Evolutionary conservation across 2,329 filamentous ascomycete genomes (phyloP).

Genomic region (Aspergillus ochraceus): DNA sequence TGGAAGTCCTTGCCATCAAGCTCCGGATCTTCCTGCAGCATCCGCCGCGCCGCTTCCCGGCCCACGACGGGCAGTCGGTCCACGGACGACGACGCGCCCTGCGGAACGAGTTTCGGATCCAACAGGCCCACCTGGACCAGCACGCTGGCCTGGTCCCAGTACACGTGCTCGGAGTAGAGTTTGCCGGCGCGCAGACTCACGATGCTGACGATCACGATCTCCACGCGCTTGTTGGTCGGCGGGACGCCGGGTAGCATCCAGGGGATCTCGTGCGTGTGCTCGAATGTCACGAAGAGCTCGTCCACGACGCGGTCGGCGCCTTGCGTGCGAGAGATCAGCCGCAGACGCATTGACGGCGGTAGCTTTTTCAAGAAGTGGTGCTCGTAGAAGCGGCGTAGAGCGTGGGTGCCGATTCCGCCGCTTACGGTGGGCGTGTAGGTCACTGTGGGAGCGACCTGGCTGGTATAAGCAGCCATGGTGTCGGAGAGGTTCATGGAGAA

Average conservation of each 20-base stretch:
- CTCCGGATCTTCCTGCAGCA: slow-evolving; percentile 40
- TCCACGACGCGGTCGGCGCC: slow-evolving; percentile 62
- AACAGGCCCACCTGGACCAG: slow-evolving; percentile 59
- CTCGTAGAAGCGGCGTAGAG: slow-evolving; percentile 54
- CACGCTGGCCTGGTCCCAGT: slow-evolving; percentile 64
- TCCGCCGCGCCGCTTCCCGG: slow-evolving; percentile 39
- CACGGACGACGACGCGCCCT: slow-evolving; percentile 38
- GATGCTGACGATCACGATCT: slow-evolving; percentile 58
- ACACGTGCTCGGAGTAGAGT: slow-evolving; percentile 58
- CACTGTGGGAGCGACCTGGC: slow-evolving; percentile 28
- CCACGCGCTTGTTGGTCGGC: slow-evolving; percentile 57
- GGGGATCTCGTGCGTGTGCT: slow-evolving; percentile 56
- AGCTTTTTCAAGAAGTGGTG: slow-evolving; percentile 57
- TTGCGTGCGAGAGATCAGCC: slow-evolving; percentile 58
- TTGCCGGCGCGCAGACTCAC: slow-evolving; percentile 56
- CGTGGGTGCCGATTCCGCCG: slow-evolving; percentile 43
- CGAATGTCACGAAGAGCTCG: slow-evolving; percentile 58
- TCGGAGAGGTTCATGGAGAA: slow-evolving; percentile 31
- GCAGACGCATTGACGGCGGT: slow-evolving; percentile 52
- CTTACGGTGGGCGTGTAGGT: slow-evolving; percentile 39
- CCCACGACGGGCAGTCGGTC: slow-evolving; percentile 43
- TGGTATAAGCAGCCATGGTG: slow-evolving; percentile 33
- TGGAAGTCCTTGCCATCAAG: slow-evolving; percentile 36
- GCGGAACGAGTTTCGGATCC: slow-evolving; percentile 56
- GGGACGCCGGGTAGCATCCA: slow-evolving; percentile 62